Evolutionary conservation across 495 filamentous ascomycete genomes (phyloP).

Genomic region (Podospora sp.): DNA sequence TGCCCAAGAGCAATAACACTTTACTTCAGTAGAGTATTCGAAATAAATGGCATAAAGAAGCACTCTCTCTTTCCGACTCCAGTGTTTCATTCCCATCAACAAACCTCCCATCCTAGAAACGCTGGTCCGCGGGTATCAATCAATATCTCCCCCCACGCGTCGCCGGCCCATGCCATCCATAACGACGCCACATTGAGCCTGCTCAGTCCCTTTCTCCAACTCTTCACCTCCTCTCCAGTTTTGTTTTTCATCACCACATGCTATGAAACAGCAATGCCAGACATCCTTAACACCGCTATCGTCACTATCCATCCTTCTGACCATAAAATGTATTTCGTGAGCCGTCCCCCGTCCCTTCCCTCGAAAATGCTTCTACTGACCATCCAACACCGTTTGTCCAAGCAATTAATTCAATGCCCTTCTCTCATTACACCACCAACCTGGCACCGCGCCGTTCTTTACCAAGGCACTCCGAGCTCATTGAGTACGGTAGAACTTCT

Average conservation of each 20-base stretch:
- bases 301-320: not conserved
- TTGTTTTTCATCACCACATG: not conserved
- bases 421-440: not conserved
- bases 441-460: not conserved
- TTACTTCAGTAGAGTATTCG: not conserved
- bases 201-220: not conserved
- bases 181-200: not conserved
- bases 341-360: not conserved
- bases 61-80: not conserved
- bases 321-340: not conserved
- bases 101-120: not conserved
- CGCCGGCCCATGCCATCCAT: not conserved
- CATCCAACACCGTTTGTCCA: not conserved
- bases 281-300: not conserved
- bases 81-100: not conserved
- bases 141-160: not conserved
- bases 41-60: not conserved
- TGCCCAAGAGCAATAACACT: not conserved
- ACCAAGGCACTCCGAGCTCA: constrained; percentile 35
- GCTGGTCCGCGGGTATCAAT: not conserved
- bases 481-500: constrained; percentile 92
- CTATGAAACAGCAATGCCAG: not conserved
- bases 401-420: not conserved
- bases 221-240: not conserved
- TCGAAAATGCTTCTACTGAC: not conserved